Percentiles rank a stretch among this genome's conserved stretches.
These are phyloP conservation scores for Stevia rebaudiana DNA, from an alignment of 140 eudicot genomes.

Conservation along the genomic window DNA sequence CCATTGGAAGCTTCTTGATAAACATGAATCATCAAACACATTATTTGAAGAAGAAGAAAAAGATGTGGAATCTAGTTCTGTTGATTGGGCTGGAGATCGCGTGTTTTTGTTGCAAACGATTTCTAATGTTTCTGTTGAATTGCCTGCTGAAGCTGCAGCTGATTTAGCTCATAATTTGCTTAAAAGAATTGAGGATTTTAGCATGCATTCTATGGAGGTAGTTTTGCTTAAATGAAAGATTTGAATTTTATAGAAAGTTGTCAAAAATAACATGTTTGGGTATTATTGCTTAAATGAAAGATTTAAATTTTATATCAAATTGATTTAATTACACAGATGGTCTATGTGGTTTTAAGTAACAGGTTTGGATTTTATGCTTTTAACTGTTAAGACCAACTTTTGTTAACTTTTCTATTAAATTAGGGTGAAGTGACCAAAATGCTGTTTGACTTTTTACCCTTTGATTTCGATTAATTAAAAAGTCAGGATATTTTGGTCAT, in stretches of 20 bases:
- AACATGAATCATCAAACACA: conserved; percentile 31
- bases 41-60: conserved; percentile 30
- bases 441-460: too few species aligned
- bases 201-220: conserved; percentile 96
- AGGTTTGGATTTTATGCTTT: too few species aligned
- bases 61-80: conserved; percentile 45
- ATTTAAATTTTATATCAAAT: too few species aligned
- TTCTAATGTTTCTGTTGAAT: conserved; percentile 77
- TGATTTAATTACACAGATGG: too few species aligned
- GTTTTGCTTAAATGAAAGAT: neutral
- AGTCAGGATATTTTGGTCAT: too few species aligned
- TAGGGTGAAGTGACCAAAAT: too few species aligned
- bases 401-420: too few species aligned
- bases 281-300: too few species aligned
- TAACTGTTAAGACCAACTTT: too few species aligned
- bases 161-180: conserved; percentile 81
- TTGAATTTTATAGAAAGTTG: neutral
- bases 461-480: too few species aligned
- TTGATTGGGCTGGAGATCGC: conserved; percentile 87
- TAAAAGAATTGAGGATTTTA: conserved; percentile 73
- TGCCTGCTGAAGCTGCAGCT: conserved; percentile 93
- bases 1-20: conserved; percentile 91
- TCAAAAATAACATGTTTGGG: too few species aligned
- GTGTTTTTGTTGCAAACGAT: conserved; percentile 82
- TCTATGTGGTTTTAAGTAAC: too few species aligned